Evolutionary conservation across 257 asterid genomes (phyloP).

Genomic region (Ligustrum vulgare): DNA sequence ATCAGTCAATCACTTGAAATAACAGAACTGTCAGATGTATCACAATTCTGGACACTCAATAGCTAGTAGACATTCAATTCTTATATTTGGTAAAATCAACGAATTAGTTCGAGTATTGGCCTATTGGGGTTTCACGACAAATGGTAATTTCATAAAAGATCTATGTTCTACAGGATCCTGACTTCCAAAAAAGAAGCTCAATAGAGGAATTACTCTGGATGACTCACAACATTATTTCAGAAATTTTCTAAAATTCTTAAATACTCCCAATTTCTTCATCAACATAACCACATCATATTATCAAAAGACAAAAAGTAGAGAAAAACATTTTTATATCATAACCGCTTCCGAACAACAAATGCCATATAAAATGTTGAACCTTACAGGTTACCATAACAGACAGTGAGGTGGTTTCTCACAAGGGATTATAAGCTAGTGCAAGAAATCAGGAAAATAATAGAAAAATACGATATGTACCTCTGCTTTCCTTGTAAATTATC

Average conservation of each 20-base stretch:
- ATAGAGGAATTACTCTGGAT: background rate
- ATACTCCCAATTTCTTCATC: background rate
- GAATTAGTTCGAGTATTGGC: background rate
- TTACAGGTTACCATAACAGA: background rate
- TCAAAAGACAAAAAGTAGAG: background rate
- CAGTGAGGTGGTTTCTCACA: background rate
- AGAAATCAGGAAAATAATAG: background rate
- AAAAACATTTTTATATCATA: background rate
- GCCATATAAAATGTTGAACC: background rate
- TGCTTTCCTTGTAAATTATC: slow-evolving; percentile 69
- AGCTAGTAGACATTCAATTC: background rate
- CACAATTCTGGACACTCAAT: background rate
- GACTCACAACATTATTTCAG: background rate
- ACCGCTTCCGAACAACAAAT: background rate
- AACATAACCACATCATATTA: background rate
- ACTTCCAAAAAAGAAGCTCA: background rate
- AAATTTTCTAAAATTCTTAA: background rate
- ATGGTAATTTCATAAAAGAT: background rate
- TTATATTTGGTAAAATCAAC: background rate
- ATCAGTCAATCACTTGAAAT: background rate
- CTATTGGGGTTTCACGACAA: background rate
- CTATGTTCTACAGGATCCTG: background rate
- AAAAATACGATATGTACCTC: slow-evolving; percentile 40
- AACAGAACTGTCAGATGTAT: background rate
- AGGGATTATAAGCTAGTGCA: background rate